Conservation (phyloP, 257 asterid genomes). For the Ligustrum vulgare region DNA sequence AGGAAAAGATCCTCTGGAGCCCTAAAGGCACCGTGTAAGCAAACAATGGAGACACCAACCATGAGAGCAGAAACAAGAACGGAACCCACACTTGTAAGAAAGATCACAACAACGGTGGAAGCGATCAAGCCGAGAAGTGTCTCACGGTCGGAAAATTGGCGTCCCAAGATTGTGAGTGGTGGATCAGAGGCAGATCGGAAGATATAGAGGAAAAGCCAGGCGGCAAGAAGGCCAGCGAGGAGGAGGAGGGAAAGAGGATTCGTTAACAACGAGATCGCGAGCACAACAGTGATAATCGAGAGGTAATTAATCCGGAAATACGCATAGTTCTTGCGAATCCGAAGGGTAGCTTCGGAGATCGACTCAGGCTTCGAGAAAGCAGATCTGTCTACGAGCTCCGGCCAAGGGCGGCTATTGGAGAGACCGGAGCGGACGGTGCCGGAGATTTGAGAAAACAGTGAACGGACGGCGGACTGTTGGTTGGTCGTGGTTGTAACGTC, state of each 20-base stretch:
- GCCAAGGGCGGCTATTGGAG: slow-evolving; percentile 60
- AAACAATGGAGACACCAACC: slow-evolving; percentile 67
- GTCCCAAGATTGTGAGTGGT: slow-evolving; percentile 66
- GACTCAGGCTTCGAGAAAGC: slow-evolving; percentile 60
- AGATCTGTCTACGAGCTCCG: slow-evolving; percentile 55
- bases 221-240: slow-evolving; percentile 67
- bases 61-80: slow-evolving; percentile 78
- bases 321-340: slow-evolving; percentile 54
- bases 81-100: slow-evolving; percentile 90
- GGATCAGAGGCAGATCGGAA: slow-evolving; percentile 88
- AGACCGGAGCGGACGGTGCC: slow-evolving; percentile 44
- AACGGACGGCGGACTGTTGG: slow-evolving; percentile 31
- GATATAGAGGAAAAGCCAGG: slow-evolving; percentile 83
- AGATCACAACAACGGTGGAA: slow-evolving; percentile 55
- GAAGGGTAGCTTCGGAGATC: slow-evolving; percentile 48
- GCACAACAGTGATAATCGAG: slow-evolving; percentile 40
- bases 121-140: slow-evolving; percentile 49
- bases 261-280: slow-evolving; percentile 43
- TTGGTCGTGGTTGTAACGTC: slow-evolving; percentile 20
- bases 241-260: slow-evolving; percentile 59
- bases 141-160: slow-evolving; percentile 80
- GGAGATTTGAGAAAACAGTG: slow-evolving; percentile 36
- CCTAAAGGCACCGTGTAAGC: slow-evolving; percentile 81
- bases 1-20: slow-evolving; percentile 86
- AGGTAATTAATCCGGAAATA: slow-evolving; percentile 64